phyloP scores from a whole-genome alignment of 805 yeast genomes.

The Kockiozyma suomiensis region DNA sequence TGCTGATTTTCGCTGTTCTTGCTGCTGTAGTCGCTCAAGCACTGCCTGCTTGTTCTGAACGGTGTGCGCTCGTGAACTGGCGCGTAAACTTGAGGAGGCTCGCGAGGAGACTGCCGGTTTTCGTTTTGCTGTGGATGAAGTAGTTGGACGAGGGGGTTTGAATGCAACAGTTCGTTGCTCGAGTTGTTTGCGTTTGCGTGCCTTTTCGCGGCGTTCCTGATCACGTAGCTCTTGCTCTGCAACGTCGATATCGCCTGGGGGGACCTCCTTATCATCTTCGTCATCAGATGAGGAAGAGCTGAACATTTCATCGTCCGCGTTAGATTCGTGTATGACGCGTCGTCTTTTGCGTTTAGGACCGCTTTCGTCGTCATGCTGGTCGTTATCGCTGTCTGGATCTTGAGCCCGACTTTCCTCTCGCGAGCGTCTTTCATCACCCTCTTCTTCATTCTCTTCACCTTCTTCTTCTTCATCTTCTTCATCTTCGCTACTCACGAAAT shows the following conservation, averaged over 20 bases:
- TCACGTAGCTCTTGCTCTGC: conserved; percentile 60
- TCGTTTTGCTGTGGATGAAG: background rate
- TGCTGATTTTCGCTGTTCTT: background rate
- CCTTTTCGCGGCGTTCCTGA: conserved; percentile 38
- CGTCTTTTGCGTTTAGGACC: background rate
- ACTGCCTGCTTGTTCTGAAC: conserved; percentile 76
- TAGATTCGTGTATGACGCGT: conserved; percentile 5
- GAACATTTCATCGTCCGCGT: conserved; percentile 51
- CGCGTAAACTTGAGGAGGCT: conserved; percentile 7
- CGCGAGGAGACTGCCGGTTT: background rate
- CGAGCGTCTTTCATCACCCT: conserved; percentile 33
- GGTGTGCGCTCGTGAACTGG: conserved; percentile 67
- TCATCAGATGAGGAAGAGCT: conserved; percentile 54
- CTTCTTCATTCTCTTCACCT: conserved; percentile 35
- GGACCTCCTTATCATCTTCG: conserved; percentile 46
- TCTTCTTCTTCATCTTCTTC: conserved; percentile 37
- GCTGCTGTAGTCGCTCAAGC: conserved; percentile 63
- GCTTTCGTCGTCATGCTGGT: background rate
- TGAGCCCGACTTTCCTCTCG: background rate
- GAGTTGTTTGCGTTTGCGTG: conserved; percentile 39
- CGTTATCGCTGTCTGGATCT: background rate
- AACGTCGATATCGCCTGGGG: conserved; percentile 47
- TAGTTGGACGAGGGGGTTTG: background rate
- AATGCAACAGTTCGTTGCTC: conserved; percentile 20
- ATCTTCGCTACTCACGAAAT: conserved; percentile 43